Percentiles rank a stretch among this genome's conserved stretches.
phyloP scores from a whole-genome alignment of 768 basidiomycete species.

The Phylloporus sp. region DNA sequence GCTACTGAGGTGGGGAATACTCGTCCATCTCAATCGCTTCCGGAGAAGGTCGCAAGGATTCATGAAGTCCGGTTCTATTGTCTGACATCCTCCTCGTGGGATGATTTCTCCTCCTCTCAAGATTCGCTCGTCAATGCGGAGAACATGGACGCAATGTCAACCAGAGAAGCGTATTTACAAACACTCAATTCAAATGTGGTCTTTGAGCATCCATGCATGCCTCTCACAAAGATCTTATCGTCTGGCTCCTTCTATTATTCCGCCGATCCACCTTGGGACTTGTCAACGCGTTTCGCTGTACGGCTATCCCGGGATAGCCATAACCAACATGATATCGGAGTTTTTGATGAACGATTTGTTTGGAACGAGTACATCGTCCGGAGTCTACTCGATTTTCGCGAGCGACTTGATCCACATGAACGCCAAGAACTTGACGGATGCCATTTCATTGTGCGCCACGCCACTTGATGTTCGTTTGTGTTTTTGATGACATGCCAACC shows the following conservation, averaged over 20 bases:
- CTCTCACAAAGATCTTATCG: slow-evolving; percentile 86
- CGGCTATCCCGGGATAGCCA: slow-evolving; percentile 54
- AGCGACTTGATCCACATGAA: slow-evolving; percentile 66
- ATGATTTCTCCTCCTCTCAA: slow-evolving; percentile 55
- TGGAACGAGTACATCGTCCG: slow-evolving; percentile 94
- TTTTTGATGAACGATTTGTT: slow-evolving; percentile 84
- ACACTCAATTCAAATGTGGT: slow-evolving; percentile 42
- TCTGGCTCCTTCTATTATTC: slow-evolving; percentile 95
- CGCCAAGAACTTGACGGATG: slow-evolving; percentile 74
- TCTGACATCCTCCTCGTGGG: slow-evolving; percentile 80
- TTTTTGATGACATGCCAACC: slow-evolving; percentile 4
- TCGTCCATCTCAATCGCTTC: slow-evolving; percentile 49
- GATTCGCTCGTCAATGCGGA: slow-evolving; percentile 60
- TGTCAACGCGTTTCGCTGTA: slow-evolving; percentile 76
- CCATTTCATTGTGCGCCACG: slow-evolving; percentile 71
- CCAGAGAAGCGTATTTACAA: slow-evolving; percentile 44
- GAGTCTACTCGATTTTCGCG: slow-evolving; percentile 85
- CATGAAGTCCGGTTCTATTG: slow-evolving; percentile 89
- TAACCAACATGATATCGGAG: slow-evolving; percentile 44
- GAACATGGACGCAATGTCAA: slow-evolving; percentile 41
- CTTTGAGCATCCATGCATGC: slow-evolving; percentile 87
- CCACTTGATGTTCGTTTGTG: slow-evolving; percentile 4
- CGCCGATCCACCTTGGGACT: slow-evolving; percentile 77
- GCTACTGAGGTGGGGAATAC: slow-evolving; percentile 74
- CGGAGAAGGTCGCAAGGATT: slow-evolving; percentile 77